Base-by-base conservation (phyloP, 768 basidiomycete genomes). In the Tricholoma hemisulphureum region DNA sequence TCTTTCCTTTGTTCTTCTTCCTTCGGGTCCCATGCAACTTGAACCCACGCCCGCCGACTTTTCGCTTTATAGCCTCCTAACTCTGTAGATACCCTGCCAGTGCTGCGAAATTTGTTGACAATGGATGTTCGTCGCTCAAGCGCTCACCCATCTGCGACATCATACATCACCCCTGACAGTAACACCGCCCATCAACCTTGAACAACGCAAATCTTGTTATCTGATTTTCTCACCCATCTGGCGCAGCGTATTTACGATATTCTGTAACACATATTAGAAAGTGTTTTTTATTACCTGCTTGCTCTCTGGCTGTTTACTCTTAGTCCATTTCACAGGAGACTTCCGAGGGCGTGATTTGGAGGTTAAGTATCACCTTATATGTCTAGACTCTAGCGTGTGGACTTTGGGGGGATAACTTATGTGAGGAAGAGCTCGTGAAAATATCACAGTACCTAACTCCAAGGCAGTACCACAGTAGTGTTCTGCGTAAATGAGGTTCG, bases 331-430 rank as follows among this genome's bases (percentile, higher is more conserved):
- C 31, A 85, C 86, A 5, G 90, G 90, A 1, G 88, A 87, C 16
- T 83, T 91, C 2, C 77, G 84, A 64, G 88, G 88, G 29, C 88
- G 88, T 6, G 83, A 89, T n/a, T n/a, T n/a, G n/a, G n/a, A n/a
- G n/a, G 74, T 84, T 84, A 65, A 39, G 69, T 51, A 16, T 26
- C 43, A 16, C 18, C 53, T 14, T 9, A 29, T 26, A 31, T 51
- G n/a, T 14, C 20, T 50, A 14, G 26, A n/a, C n/a, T 21, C 16
- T 24, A 50, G 6, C 23, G 21, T 23, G 23, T 53, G 14, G 24
- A 45, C 28, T 13, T n/a, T 45, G 54, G 21, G 20, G 24, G 32
- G 26, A 56, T 37, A 53, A n/a, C n/a, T n/a, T 37, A 3, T 46
- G 11, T 31, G 7, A 61, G 80, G 80, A 1, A 78, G 80, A 57